These are phyloP conservation scores for Arctostaphylos glauca DNA, from an alignment of 148 eudicot genomes.

Conservation along the genomic window DNA sequence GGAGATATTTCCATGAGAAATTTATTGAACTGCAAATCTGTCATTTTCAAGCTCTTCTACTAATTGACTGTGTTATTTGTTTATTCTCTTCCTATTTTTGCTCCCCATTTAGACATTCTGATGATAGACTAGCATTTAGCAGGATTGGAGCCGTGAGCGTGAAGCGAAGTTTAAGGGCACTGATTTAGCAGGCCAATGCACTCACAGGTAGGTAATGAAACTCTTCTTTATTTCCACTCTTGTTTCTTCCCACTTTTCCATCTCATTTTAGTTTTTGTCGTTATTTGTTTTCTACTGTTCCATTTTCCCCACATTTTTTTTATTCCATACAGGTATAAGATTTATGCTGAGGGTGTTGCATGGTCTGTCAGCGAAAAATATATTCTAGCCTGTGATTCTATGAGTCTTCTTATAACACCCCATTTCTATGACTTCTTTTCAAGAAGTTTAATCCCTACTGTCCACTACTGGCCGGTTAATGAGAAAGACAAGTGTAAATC, in stretches of 20 bases:
- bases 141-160: slow-evolving; percentile 36
- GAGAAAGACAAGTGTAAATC: slow-evolving; percentile 33
- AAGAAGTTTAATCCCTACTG: slow-evolving; percentile 45
- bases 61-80: not conserved
- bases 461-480: slow-evolving; percentile 55
- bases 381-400: slow-evolving; percentile 55
- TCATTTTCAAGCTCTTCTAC: not conserved
- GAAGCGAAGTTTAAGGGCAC: slow-evolving; percentile 29
- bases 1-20: not conserved
- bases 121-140: not conserved
- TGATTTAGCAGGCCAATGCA: slow-evolving; percentile 47
- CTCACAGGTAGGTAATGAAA: slow-evolving; percentile 34
- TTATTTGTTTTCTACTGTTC: not conserved
- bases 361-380: slow-evolving; percentile 65
- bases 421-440: slow-evolving; percentile 48
- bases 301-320: not conserved
- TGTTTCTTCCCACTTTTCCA: not conserved
- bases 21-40: too few relatives aligned
- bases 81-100: not conserved
- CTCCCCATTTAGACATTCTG: too few relatives aligned
- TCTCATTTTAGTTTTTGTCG: not conserved
- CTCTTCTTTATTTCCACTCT: not conserved
- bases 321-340: slow-evolving; percentile 40
- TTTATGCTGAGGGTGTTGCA: slow-evolving; percentile 47
- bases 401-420: slow-evolving; percentile 44